A percentile compares a stretch with the other conserved stretches of the same genome.
These are phyloP conservation scores for Cordia subcordata DNA, from an alignment of 257 asterid genomes.

Conservation along the genomic window DNA sequence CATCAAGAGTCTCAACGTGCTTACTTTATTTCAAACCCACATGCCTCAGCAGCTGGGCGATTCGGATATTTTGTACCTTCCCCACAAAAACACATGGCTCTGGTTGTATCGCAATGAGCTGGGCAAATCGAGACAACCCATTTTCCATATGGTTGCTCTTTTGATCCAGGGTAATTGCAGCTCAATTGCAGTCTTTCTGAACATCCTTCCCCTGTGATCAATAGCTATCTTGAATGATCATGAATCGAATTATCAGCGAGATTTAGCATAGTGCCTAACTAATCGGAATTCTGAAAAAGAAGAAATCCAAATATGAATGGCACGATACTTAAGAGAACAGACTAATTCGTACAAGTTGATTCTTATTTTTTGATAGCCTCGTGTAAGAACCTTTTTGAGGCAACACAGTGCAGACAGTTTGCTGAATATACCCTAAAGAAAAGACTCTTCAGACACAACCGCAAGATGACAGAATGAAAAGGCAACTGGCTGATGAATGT, in stretches of 20 bases:
- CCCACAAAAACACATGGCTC: slow-evolving; percentile 99
- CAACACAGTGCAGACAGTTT: too few species aligned
- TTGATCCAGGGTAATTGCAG: slow-evolving; percentile 67
- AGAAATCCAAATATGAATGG: background rate
- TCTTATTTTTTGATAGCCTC: too few species aligned
- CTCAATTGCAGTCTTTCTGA: slow-evolving; percentile 55
- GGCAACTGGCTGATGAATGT: too few species aligned
- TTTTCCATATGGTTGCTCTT: slow-evolving; percentile 59
- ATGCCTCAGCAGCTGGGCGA: slow-evolving; percentile 83
- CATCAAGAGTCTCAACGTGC: slow-evolving; percentile 20
- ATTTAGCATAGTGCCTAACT: too few species aligned
- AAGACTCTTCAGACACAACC: too few species aligned
- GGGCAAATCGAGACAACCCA: slow-evolving; percentile 95
- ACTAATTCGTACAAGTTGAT: too few species aligned
- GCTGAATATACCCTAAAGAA: too few species aligned
- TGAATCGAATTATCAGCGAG: background rate
- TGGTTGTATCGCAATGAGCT: slow-evolving; percentile 75
- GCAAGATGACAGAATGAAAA: too few species aligned
- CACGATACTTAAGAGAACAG: too few species aligned
- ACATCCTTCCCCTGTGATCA: slow-evolving; percentile 77
- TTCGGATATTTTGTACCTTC: slow-evolving; percentile 91
- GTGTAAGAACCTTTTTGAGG: too few species aligned
- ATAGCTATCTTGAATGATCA: background rate
- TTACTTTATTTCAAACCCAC: slow-evolving; percentile 84
- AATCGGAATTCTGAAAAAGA: background rate